Conservation (phyloP, 805 yeast genomes). For the Tetrapisispora arboricola region DNA sequence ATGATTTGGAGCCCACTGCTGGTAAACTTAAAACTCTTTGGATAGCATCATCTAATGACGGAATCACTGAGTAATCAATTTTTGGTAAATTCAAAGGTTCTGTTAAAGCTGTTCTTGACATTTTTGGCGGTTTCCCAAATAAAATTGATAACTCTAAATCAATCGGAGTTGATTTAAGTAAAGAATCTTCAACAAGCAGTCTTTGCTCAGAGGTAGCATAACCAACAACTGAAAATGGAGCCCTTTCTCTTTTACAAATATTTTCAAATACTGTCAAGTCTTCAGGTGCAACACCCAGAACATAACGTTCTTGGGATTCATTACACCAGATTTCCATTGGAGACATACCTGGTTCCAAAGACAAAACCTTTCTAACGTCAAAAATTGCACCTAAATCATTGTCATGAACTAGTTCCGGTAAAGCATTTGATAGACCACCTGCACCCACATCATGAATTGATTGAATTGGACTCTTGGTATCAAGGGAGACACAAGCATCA, state of each 20-base stretch:
- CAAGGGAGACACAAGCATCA: constrained; percentile 83
- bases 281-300: constrained; percentile 77
- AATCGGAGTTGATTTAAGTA: constrained; percentile 76
- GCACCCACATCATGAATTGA: constrained; percentile 99
- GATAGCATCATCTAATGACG: constrained; percentile 52
- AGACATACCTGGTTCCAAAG: constrained; percentile 95
- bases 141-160: constrained; percentile 91
- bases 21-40: constrained; percentile 81
- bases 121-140: constrained; percentile 95
- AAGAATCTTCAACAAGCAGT: constrained; percentile 67
- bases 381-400: constrained; percentile 90
- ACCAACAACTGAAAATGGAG: constrained; percentile 94
- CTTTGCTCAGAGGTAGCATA: constrained; percentile 81
- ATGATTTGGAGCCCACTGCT: constrained; percentile 88
- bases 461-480: constrained; percentile 70
- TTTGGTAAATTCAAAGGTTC: constrained; percentile 42
- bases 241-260: constrained; percentile 90
- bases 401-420: constrained; percentile 96
- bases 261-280: constrained; percentile 61
- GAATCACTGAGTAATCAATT: constrained; percentile 29
- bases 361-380: constrained; percentile 81
- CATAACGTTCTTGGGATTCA: constrained; percentile 97
- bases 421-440: constrained; percentile 94
- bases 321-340: constrained; percentile 99
- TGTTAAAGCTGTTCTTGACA: constrained; percentile 67